Conservation (phyloP, 129 eudicot genomes). For the Artemisia tridentata region DNA sequence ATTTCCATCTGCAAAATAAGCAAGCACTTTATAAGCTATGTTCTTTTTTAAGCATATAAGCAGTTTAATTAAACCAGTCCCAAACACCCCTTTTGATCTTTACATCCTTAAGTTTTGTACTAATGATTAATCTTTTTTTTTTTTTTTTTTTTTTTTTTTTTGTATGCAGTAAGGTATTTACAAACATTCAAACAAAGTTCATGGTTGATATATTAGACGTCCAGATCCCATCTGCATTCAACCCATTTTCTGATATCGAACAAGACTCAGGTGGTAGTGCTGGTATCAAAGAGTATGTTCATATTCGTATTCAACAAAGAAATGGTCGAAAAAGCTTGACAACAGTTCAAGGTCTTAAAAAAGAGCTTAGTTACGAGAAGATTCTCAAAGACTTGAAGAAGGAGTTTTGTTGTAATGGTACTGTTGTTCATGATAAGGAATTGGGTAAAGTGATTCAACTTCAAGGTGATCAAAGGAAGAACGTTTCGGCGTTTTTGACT, state of each 20-base stretch:
- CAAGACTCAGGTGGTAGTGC: constrained; percentile 52
- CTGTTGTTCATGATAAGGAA: constrained; percentile 75
- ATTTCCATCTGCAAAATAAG: no score
- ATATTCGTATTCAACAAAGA: constrained; percentile 86
- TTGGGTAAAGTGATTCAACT: constrained; percentile 90
- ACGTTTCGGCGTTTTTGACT: constrained; percentile 63
- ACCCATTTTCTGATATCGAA: constrained; percentile 81
- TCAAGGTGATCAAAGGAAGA: constrained; percentile 96
- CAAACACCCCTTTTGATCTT: no score
- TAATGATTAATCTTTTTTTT: neutral
- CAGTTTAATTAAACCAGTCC: no score
- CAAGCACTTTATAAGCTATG: no score
- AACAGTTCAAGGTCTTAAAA: constrained; percentile 85
- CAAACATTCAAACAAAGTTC: constrained; percentile 33
- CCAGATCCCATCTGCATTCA: constrained; percentile 61
- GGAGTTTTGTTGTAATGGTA: constrained; percentile 89
- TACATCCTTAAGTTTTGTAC: neutral
- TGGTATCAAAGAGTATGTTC: constrained; percentile 86
- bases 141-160: no score
- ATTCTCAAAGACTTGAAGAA: constrained; percentile 81
- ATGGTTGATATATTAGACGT: constrained; percentile 74
- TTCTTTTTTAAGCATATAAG: no score
- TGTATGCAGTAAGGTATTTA: neutral
- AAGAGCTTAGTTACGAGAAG: constrained; percentile 80
- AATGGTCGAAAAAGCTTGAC: constrained; percentile 92